Percentiles rank a stretch among this genome's conserved stretches.
These are phyloP conservation scores for Solidago caesia DNA, from an alignment of 129 eudicot species.

Conservation along the genomic window DNA sequence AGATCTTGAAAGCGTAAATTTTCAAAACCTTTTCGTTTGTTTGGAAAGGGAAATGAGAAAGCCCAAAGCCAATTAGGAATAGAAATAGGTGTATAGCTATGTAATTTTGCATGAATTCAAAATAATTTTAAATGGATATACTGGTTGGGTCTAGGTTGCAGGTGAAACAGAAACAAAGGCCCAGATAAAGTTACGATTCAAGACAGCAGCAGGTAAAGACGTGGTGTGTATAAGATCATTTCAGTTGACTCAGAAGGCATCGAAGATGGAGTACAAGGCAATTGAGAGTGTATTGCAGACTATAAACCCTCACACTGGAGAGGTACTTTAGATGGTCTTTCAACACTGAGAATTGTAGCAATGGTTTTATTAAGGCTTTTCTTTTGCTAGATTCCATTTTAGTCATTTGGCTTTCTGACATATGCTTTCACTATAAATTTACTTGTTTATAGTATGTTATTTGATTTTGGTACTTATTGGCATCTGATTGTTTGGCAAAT, in stretches of 20 bases:
- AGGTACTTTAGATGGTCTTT: constrained; percentile 49
- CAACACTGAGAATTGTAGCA: constrained; percentile 12
- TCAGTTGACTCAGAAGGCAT: constrained; percentile 87
- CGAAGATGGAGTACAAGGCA: constrained; percentile 94
- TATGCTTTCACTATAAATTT: constrained; percentile 3
- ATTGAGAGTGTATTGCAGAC: constrained; percentile 96
- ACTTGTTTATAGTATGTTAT: neutral
- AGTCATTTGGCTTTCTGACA: neutral
- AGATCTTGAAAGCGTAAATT: neutral
- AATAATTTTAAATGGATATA: neutral
- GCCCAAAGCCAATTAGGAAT: neutral
- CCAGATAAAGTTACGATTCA: constrained; percentile 85
- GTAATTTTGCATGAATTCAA: constrained; percentile 6
- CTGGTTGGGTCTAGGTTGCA: constrained; percentile 64
- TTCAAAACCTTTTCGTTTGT: constrained; percentile 1
- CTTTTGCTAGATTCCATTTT: neutral
- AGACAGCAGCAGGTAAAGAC: constrained; percentile 94
- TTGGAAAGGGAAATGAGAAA: constrained; percentile 16
- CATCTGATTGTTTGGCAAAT: neutral
- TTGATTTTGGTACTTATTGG: neutral
- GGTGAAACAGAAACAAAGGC: constrained; percentile 98
- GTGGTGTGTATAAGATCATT: constrained; percentile 96
- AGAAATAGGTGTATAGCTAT: neutral
- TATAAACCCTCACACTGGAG: constrained; percentile 88
- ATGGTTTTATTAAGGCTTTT: constrained; percentile 9